These are phyloP conservation scores for Ogataea wickerhamii DNA, from an alignment of 805 yeast species.

Conservation along the genomic window DNA sequence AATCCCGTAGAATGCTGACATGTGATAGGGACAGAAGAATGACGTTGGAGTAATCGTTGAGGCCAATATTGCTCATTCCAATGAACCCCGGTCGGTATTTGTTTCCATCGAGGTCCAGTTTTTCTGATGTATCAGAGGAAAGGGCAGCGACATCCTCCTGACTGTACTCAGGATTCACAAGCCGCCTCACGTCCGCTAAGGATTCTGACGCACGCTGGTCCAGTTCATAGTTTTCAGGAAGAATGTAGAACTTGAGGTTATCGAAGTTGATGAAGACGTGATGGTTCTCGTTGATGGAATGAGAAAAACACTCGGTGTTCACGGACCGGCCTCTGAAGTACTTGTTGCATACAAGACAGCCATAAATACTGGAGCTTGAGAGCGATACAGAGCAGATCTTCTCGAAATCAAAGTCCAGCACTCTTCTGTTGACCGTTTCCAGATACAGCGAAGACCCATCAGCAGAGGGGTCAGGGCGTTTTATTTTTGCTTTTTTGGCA, in stretches of 20 bases:
- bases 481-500: too few species aligned
- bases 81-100: constrained; percentile 59
- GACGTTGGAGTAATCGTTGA: constrained; percentile 55
- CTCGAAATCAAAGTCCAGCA: constrained; percentile 66
- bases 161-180: constrained; percentile 50
- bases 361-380: constrained; percentile 58
- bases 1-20: constrained; percentile 46
- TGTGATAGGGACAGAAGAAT: constrained; percentile 56
- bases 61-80: constrained; percentile 55
- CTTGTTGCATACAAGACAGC: constrained; percentile 72
- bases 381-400: constrained; percentile 63
- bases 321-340: constrained; percentile 65
- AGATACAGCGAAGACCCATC: constrained; percentile 27
- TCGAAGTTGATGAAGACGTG: constrained; percentile 58
- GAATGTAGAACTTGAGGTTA: constrained; percentile 45
- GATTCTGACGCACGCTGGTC: constrained; percentile 27
- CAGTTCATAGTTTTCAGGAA: constrained; percentile 61
- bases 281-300: constrained; percentile 60
- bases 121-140: constrained; percentile 21
- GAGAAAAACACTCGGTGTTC: constrained; percentile 64
- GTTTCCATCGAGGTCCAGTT: constrained; percentile 41
- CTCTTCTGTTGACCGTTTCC: constrained; percentile 41
- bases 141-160: constrained; percentile 32
- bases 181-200: constrained; percentile 49
- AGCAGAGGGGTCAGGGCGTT: too few species aligned